phyloP scores from a whole-genome alignment of 73 alveolate genomes.

The Symbiodinium pilosum region DNA sequence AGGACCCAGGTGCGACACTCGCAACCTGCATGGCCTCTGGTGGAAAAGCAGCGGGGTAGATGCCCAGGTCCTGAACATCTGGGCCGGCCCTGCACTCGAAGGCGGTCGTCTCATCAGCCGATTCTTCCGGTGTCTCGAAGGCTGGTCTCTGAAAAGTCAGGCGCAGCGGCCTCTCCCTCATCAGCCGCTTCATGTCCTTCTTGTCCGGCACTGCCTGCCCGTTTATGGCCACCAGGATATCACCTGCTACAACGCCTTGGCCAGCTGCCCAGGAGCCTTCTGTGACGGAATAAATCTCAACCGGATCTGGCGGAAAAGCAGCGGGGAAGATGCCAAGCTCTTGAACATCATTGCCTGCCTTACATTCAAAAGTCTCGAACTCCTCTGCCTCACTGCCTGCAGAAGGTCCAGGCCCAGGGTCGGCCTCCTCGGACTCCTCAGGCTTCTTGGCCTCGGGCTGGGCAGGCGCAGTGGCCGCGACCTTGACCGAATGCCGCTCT shows the following conservation, averaged over 20 bases:
- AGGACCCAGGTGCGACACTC: conserved; percentile 19
- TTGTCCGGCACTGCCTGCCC: conserved; percentile 48
- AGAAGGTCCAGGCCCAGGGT: background rate
- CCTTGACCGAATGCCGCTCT: too few relatives aligned
- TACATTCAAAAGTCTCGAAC: conserved; percentile 29
- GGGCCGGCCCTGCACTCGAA: conserved; percentile 58
- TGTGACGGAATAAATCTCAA: conserved; percentile 34
- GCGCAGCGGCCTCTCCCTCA: conserved; percentile 69
- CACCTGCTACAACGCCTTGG: conserved; percentile 42
- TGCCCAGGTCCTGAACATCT: conserved; percentile 58
- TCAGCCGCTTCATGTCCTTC: conserved; percentile 76
- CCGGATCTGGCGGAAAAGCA: conserved; percentile 88
- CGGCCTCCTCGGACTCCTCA: background rate
- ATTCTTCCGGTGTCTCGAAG: conserved; percentile 34
- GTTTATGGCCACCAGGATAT: conserved; percentile 27
- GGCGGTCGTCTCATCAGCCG: background rate
- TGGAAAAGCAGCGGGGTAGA: conserved; percentile 63
- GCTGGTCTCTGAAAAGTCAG: conserved; percentile 38
- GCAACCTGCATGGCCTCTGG: conserved; percentile 46
- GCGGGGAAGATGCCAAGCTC: conserved; percentile 75
- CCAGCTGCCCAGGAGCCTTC: conserved; percentile 52
- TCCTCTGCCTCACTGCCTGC: conserved; percentile 15
- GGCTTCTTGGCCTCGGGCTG: background rate
- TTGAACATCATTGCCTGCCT: conserved; percentile 45
- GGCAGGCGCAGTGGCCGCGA: background rate